Evolutionary conservation across 2,329 filamentous ascomycete species (phyloP).

Genomic region (Xylaria hypoxylon): DNA sequence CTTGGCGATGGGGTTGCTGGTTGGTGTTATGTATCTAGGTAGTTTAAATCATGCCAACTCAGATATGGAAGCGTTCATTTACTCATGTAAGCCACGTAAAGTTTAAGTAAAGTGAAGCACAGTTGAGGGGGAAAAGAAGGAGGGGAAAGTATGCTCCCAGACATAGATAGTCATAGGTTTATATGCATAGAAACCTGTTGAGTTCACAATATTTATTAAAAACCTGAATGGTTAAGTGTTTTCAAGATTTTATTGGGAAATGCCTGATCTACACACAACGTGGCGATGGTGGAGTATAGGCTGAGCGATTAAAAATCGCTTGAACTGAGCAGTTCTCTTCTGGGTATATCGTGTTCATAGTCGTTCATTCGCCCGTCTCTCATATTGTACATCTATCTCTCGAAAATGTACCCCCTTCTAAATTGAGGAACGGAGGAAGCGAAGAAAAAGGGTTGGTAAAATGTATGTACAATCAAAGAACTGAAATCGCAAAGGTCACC

Average conservation of each 20-base stretch:
- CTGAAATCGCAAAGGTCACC: constrained; percentile 15
- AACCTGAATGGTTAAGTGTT: not conserved
- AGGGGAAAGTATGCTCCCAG: too few species aligned
- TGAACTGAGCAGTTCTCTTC: constrained; percentile 1
- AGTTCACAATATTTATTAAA: not conserved
- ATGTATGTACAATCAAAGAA: constrained; percentile 34
- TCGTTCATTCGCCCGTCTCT: not conserved
- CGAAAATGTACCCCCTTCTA: not conserved
- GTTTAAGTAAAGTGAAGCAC: not conserved
- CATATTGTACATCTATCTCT: constrained; percentile 18
- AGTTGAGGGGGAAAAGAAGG: too few species aligned
- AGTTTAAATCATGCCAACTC: not conserved
- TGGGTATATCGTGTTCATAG: constrained; percentile 25
- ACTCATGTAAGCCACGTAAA: not conserved
- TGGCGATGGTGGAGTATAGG: constrained; percentile 6
- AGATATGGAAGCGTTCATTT: not conserved
- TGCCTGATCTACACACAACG: not conserved
- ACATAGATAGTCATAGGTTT: not conserved
- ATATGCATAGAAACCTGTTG: not conserved
- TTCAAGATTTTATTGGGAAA: constrained; percentile 6
- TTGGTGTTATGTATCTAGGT: constrained; percentile 42
- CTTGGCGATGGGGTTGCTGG: constrained; percentile 44
- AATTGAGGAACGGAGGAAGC: not conserved
- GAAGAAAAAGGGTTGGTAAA: constrained; percentile 11
- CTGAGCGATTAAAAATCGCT: not conserved